Evolutionary conservation across 139 green algal genomes (phyloP), one percentile per base, ranked within the genome.

Genomic region (Picochlorum sp.): DNA sequence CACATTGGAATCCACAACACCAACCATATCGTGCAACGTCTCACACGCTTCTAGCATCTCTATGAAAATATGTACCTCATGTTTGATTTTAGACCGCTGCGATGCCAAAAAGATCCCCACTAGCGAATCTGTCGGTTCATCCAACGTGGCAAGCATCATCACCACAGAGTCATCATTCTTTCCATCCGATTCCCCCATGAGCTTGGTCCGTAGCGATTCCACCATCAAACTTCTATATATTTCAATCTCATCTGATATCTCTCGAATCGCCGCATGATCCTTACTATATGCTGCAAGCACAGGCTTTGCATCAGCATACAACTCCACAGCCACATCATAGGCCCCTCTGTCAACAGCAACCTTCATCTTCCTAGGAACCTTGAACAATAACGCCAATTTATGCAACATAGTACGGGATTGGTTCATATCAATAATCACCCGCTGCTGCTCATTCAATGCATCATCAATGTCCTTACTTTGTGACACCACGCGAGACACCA

Each of bases 381-480:
- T 81, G 72, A 90, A 88, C 50, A 94, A 76, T 2, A 69, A 71
- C 71, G 90, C 64, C 28, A 97, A 81, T 74, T 95, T 95, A 51
- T 73, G 72, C 34, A 97, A 73, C 57, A 97, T 70, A 14, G 47
- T 28, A 28, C 85, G 74, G 38, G 92, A 83, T 24, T 86, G 67
- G 49, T 87, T 88, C 14, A 97, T 84, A 60, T 96, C 81, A 72
- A 95, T 85, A 49, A 97, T 91, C 18, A 82, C 64, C 30, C 90
- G 72, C 20, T 86, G 72, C n/a, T 86, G 80, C 50, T 70, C 64
- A 45, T 87, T 73, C 57, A 97, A 80, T 68, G 88, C 92, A 41
- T 69, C 65, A 73, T 95, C 92, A 7, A 97, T 83, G 0, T 63
- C 68, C 4, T 82, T 73, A 51, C 84, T 93, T 23, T 78, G 76